These are phyloP conservation scores for Lotus japonicus DNA, from an alignment of 306 rosid genomes.

Conservation along the genomic window DNA sequence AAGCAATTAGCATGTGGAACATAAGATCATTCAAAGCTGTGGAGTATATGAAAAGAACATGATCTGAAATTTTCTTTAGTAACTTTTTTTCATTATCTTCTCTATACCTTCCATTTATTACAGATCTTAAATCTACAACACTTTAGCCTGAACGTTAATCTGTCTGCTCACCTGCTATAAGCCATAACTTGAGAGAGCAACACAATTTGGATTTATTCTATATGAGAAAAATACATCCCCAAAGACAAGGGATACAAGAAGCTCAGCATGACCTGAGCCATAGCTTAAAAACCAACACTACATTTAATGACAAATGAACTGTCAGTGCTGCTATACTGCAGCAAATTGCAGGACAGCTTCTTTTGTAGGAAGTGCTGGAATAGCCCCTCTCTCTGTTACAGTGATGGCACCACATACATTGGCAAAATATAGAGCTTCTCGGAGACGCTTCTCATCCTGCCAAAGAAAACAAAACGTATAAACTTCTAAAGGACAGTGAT, in stretches of 20 bases:
- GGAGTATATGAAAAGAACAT: too few relatives aligned
- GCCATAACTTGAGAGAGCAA: constrained; percentile 21
- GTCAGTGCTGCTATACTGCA: background rate
- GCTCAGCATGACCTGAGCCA: constrained; percentile 13
- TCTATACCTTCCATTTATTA: background rate
- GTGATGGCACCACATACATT: constrained; percentile 85
- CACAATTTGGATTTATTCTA: constrained; percentile 8
- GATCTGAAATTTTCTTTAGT: too few relatives aligned
- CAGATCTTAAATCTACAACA: background rate
- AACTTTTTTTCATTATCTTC: too few relatives aligned
- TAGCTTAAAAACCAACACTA: constrained; percentile 24
- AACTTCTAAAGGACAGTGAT: background rate
- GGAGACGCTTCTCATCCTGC: constrained; percentile 60
- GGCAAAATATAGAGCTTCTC: constrained; percentile 65
- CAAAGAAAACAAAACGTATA: background rate
- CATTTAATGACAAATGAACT: constrained; percentile 18
- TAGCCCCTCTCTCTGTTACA: constrained; percentile 75
- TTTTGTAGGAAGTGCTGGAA: constrained; percentile 76
- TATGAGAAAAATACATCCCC: background rate
- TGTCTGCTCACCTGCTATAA: constrained; percentile 8
- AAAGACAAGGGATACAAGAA: background rate
- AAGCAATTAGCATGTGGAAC: too few relatives aligned
- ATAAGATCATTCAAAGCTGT: too few relatives aligned
- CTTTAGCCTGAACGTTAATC: background rate
- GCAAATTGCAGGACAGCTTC: constrained; percentile 52